Evolutionary conservation across 2,329 filamentous ascomycete genomes (phyloP).

Genomic region (Exophiala sp.): DNA sequence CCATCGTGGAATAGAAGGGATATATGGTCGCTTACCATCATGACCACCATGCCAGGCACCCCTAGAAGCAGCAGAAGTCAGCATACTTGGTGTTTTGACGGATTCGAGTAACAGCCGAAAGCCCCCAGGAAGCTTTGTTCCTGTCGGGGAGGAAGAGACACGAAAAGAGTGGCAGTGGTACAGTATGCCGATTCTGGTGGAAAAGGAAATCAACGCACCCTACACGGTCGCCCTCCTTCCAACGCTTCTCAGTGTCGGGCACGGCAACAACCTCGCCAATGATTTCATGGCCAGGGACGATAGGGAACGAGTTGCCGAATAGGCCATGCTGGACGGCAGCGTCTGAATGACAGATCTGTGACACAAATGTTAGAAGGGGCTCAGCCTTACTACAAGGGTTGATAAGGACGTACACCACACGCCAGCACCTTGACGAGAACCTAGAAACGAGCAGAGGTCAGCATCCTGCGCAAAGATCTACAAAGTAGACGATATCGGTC

Average conservation of each 20-base stretch:
- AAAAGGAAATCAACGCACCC: constrained; percentile 43
- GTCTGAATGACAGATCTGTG: constrained; percentile 60
- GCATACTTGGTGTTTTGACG: neutral
- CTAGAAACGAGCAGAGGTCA: constrained; percentile 8
- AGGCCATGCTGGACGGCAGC: constrained; percentile 43
- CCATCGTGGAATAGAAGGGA: neutral
- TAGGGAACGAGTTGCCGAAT: constrained; percentile 54
- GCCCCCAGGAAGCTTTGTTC: no score
- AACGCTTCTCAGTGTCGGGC: constrained; percentile 51
- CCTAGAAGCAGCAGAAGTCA: neutral
- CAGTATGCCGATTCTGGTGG: constrained; percentile 48
- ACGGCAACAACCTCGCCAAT: constrained; percentile 62
- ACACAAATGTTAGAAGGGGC: neutral
- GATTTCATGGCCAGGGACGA: constrained; percentile 64
- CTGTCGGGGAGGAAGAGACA: no score
- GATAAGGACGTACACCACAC: constrained; percentile 45
- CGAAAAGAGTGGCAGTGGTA: no score
- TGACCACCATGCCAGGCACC: constrained; percentile 59
- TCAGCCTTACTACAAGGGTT: neutral
- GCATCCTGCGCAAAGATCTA: neutral
- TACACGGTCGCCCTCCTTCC: constrained; percentile 60
- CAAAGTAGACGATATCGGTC: neutral
- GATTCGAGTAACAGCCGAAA: no score
- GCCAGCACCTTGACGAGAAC: constrained; percentile 63
- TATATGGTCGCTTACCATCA: constrained; percentile 26